Percentiles rank a stretch among this genome's conserved stretches.
phyloP scores from a whole-genome alignment of 2,329 filamentous ascomycete genomes.

The Cytospora leucostoma region DNA sequence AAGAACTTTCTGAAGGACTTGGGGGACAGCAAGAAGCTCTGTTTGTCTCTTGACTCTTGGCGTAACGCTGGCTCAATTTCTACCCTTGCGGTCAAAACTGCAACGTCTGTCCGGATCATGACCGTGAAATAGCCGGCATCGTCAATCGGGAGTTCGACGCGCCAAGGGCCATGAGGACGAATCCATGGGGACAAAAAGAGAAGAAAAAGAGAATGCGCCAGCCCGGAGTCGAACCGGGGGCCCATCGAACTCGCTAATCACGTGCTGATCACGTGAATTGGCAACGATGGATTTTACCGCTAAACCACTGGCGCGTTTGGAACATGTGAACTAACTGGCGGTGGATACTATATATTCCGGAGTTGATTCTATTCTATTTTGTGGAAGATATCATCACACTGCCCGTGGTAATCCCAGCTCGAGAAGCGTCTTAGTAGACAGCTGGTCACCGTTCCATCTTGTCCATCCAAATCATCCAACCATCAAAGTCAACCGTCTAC shows the following conservation, averaged over 20 bases:
- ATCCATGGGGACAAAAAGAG: too few species aligned
- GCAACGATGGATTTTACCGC: too few species aligned
- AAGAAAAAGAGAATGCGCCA: too few species aligned
- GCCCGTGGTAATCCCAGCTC: not conserved
- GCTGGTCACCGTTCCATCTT: not conserved
- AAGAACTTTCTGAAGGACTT: not conserved
- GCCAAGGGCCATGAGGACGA: too few species aligned
- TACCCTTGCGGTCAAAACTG: constrained; percentile 2
- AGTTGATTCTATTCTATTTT: not conserved
- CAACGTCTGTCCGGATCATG: constrained; percentile 4
- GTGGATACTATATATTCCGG: too few species aligned
- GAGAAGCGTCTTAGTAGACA: not conserved
- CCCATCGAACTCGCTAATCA: too few species aligned
- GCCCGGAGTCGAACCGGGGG: too few species aligned
- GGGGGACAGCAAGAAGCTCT: not conserved
- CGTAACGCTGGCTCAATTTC: not conserved
- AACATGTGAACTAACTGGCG: too few species aligned
- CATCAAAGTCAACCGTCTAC: not conserved
- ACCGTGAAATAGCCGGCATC: constrained; percentile 21
- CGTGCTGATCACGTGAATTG: too few species aligned
- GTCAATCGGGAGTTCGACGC: not conserved
- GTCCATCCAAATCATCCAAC: too few species aligned
- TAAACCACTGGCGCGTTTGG: too few species aligned
- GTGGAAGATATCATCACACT: not conserved
- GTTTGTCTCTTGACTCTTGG: not conserved